These are phyloP conservation scores for Phanerochaete sordida DNA, from an alignment of 768 basidiomycete genomes.

Conservation along the genomic window DNA sequence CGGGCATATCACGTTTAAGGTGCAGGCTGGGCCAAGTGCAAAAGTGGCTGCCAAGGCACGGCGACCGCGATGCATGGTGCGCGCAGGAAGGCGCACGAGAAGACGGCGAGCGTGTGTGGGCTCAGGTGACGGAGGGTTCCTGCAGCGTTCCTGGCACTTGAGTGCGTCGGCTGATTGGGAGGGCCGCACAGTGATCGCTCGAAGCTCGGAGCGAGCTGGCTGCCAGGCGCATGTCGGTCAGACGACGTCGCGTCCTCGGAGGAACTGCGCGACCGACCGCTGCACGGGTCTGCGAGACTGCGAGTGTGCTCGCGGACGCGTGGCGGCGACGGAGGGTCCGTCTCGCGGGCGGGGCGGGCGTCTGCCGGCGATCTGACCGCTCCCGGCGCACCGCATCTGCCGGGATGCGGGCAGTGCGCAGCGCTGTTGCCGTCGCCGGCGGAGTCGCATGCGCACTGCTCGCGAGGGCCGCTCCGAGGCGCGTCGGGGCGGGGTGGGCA, in stretches of 20 bases:
- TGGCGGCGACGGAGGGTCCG: too few species aligned
- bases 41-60: too few species aligned
- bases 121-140: not conserved
- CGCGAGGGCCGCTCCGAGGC: not conserved
- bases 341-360: too few species aligned
- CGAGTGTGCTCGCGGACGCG: too few species aligned
- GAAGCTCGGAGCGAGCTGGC: not conserved
- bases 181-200: not conserved
- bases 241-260: not conserved
- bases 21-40: not conserved
- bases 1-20: not conserved
- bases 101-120: not conserved
- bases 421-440: not conserved
- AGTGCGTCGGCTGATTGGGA: not conserved
- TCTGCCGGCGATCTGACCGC: too few species aligned
- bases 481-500: not conserved
- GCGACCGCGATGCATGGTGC: not conserved
- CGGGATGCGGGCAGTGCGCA: not conserved
- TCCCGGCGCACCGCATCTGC: not conserved
- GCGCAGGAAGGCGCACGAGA: not conserved
- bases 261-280: not conserved
- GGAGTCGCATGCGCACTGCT: not conserved
- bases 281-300: too few species aligned
- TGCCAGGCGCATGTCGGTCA: not conserved
- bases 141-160: not conserved